phyloP scores from a whole-genome alignment of 768 basidiomycete genomes.

The Leucogyrophana mollusca region DNA sequence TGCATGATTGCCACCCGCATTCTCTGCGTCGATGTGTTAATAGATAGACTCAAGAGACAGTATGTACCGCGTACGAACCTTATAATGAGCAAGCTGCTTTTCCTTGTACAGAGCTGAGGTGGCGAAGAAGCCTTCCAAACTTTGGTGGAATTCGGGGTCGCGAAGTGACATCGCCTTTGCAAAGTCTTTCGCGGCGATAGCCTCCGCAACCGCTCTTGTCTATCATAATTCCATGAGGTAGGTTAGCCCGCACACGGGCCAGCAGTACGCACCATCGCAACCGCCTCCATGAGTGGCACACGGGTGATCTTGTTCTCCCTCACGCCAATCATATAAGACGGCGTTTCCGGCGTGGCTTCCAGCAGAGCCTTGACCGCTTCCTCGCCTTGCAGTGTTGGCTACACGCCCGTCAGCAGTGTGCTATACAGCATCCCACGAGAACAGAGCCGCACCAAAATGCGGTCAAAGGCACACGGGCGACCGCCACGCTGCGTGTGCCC shows the following conservation, averaged over 20 bases:
- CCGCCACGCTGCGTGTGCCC: constrained; percentile 98
- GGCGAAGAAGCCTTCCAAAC: constrained; percentile 79
- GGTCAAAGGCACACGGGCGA: constrained; percentile 87
- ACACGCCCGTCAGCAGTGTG: constrained; percentile 5
- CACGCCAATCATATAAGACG: constrained; percentile 97
- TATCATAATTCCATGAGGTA: constrained; percentile 28
- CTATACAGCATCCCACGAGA: not conserved
- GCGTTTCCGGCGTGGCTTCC: constrained; percentile 82
- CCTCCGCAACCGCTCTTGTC: constrained; percentile 84
- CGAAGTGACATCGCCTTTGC: constrained; percentile 82
- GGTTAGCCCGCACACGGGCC: not conserved
- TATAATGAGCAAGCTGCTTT: constrained; percentile 47
- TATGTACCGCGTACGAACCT: constrained; percentile 33
- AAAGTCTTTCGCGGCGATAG: constrained; percentile 83
- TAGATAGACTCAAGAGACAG: not conserved
- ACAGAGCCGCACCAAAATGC: constrained; percentile 70
- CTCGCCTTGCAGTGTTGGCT: constrained; percentile 96
- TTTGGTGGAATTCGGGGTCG: constrained; percentile 90
- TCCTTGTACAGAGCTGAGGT: constrained; percentile 63
- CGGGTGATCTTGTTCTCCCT: constrained; percentile 94
- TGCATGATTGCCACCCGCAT: constrained; percentile 84
- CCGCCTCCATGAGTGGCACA: constrained; percentile 90
- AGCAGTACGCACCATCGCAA: constrained; percentile 61
- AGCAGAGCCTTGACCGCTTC: constrained; percentile 90
- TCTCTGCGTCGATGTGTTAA: constrained; percentile 41